A percentile compares a stretch with the other conserved stretches of the same genome.
These are phyloP conservation scores for Spergularia azorica DNA, from an alignment of 179 eudicot species.

Conservation along the genomic window DNA sequence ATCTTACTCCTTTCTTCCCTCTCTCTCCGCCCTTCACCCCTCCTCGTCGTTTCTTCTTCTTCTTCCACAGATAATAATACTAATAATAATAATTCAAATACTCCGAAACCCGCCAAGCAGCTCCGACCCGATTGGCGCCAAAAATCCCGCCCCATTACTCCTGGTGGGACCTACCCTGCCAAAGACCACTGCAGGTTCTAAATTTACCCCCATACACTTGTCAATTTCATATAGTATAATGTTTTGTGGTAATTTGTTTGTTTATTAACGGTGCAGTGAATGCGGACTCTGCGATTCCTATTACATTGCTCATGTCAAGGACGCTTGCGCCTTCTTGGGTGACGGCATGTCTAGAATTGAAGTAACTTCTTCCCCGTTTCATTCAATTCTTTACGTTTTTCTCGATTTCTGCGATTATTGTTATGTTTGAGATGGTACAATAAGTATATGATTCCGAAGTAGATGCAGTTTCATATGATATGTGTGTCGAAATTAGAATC, in stretches of 20 bases:
- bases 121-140: conserved; percentile 82
- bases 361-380: conserved; percentile 38
- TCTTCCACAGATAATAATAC: too few relatives aligned
- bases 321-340: conserved; percentile 94
- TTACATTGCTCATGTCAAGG: conserved; percentile 93
- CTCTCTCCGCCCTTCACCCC: too few relatives aligned
- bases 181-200: conserved; percentile 94
- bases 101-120: conserved; percentile 37
- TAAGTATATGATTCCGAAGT: neutral
- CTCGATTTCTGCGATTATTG: neutral
- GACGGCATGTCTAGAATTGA: conserved; percentile 98
- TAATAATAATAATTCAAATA: conserved; percentile 4
- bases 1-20: too few relatives aligned
- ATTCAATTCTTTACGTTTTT: neutral
- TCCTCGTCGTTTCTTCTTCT: too few relatives aligned
- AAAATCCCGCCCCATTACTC: conserved; percentile 73
- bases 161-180: conserved; percentile 89
- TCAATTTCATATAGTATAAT: neutral
- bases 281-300: conserved; percentile 94
- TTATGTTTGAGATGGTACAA: neutral
- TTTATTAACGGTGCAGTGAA: conserved; percentile 39
- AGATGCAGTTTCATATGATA: neutral
- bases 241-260: too few relatives aligned
- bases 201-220: neutral
- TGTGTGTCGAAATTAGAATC: neutral